Evolutionary conservation across 495 filamentous ascomycete species (phyloP), one percentile per base, ranked within the genome.

Genomic region (Aspergillus incahuasiensis): DNA sequence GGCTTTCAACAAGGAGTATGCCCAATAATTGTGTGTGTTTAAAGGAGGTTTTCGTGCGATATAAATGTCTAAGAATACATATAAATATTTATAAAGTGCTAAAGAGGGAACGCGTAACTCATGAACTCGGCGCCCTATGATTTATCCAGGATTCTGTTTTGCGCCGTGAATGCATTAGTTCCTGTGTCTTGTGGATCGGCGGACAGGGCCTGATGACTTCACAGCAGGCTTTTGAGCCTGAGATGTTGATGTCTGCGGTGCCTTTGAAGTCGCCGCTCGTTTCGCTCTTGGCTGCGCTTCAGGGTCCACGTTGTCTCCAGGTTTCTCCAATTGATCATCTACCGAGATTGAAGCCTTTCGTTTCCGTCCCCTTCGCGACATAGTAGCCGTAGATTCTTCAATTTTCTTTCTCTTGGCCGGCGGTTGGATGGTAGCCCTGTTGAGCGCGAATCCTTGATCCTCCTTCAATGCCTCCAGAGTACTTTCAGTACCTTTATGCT

Each of bases 1-100:
- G 57, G 88, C 88, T 0, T 98, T 97, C 59, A 96, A 97, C 68
- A 90, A 87, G 72, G 89, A 95, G 70, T 97, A 84, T 73, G 82
- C 81, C 48, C 69, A 68, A 46, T 48, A 18, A 28, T 44, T 12
- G 4, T 25, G 35, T 46, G 46, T 49, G 25, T 8, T 28, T 32
- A 47, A 18, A 3, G 5, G 7, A 12, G 9, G 16, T 45, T 24
- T 18, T 44, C 3, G 25, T 28, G 8, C 8, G 12, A 9, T 40
- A 55, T 48, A 55, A 22, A 44, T 54, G 49, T 52, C 22, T 48
- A 43, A 56, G 32, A 41, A 53, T 56, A 53, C 54, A 59, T 41
- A 40, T 40, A 40, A 9, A 9, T 13, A 2, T 3, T 18, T 45
- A 19, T 1, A 38, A 52, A 6, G 21, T 16, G 30, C 32, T 6